Percentiles rank a stretch among this genome's conserved stretches.
Conservation (phyloP, 441 rosid species). For the Capsella rubella region DNA sequence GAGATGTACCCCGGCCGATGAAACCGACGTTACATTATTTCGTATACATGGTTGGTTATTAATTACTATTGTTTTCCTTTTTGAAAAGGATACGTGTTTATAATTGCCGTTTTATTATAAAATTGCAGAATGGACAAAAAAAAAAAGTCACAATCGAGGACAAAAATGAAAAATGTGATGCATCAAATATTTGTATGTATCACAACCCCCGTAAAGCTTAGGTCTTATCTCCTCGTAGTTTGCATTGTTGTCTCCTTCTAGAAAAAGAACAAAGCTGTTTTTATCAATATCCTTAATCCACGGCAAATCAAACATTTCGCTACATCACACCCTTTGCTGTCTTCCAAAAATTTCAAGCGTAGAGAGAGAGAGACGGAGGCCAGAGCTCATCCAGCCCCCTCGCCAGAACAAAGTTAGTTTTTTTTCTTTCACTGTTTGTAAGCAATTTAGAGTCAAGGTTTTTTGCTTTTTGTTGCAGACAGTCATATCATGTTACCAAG, state of each 20-base stretch:
- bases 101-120: no score
- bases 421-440: neutral
- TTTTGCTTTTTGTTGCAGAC: slow-evolving; percentile 1
- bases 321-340: slow-evolving; percentile 13
- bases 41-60: no score
- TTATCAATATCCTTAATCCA: no score
- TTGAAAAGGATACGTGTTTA: no score
- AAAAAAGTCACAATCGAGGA: neutral
- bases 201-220: neutral
- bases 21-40: neutral
- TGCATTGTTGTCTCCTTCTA: no score
- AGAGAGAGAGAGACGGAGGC: neutral
- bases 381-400: slow-evolving; percentile 10
- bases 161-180: neutral
- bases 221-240: slow-evolving; percentile 9
- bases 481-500: slow-evolving; percentile 30
- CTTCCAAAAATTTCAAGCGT: neutral
- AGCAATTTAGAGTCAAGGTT: neutral
- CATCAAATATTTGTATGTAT: no score
- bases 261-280: neutral
- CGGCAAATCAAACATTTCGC: neutral
- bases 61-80: no score
- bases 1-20: slow-evolving; percentile 29
- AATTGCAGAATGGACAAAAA: neutral
- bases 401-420: neutral